Evolutionary conservation across 257 asterid species (phyloP), one percentile per base, ranked within the genome.

Genomic region (Jaltomata sinuosa): DNA sequence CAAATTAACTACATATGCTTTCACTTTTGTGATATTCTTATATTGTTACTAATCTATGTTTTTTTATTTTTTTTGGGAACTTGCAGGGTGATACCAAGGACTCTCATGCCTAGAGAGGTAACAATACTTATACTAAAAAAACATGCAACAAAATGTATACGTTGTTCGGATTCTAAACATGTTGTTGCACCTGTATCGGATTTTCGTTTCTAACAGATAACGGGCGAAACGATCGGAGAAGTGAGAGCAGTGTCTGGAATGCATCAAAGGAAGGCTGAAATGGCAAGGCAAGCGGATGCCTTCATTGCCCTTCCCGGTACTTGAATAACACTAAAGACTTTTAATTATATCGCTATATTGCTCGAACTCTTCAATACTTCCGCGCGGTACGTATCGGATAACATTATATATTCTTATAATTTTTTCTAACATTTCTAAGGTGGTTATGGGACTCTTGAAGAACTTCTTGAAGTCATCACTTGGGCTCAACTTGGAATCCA

Each of bases 401-500:
- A 6, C 68, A 59, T 25, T 59, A 1, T 0, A 25, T 34, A 1
- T 25, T 11, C 8, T 16, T 11, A 9, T 11, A n/a, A 2, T 27
- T 40, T 52, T 52, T 83, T 36, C 22, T 83, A 19, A 18, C 1
- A 3, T 38, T 81, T 34, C n/a, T 80, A 74, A 95, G 98, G 98
- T 84, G 98, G 98, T 53, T 95, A 95, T 85, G 98, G 98, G n/a
- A 95, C 98, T 1, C 94, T 95, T 25, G 98, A 95, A 85, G 98
- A 95, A 89, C 90, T 95, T 88, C 97, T 95, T 38, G 98, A 95
- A 87, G 97, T 95, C 74, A 94, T 95, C 78, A 95, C 98, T 47
- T 95, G 98, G 98, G 98, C 98, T 85, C 98, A 95, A 87, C 93
- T 95, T 12, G 97, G 99, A 87, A 95, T 95, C 84, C 99, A 95